phyloP scores from a whole-genome alignment of 2,329 filamentous ascomycete genomes.

The Trichoderma brevicompactum region DNA sequence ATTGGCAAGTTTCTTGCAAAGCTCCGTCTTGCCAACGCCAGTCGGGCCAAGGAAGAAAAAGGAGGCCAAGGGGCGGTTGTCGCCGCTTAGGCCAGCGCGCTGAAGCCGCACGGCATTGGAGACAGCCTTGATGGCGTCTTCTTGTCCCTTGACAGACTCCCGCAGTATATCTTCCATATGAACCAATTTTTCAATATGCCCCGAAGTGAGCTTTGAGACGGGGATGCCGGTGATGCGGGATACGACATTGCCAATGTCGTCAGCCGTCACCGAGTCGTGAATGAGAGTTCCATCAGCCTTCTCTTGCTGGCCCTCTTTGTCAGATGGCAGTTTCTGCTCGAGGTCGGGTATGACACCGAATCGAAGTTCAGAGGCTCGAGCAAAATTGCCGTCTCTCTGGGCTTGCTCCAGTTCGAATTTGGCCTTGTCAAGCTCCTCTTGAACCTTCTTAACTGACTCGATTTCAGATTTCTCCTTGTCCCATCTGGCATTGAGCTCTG shows the following conservation, averaged over 20 bases:
- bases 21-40: constrained; percentile 94
- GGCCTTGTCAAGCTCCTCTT: constrained; percentile 86
- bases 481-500: constrained; percentile 80
- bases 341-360: constrained; percentile 85
- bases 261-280: constrained; percentile 91
- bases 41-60: constrained; percentile 99
- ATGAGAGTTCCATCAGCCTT: constrained; percentile 64
- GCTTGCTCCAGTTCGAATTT: constrained; percentile 85
- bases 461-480: constrained; percentile 87
- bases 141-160: constrained; percentile 85
- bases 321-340: constrained; percentile 78
- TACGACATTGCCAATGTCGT: constrained; percentile 92
- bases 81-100: constrained; percentile 85
- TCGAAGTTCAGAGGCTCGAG: constrained; percentile 83
- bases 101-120: constrained; percentile 94
- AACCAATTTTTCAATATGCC: constrained; percentile 92
- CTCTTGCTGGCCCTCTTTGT: constrained; percentile 56
- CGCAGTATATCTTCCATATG: constrained; percentile 92
- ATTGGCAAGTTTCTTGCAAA: constrained; percentile 92
- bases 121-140: constrained; percentile 89
- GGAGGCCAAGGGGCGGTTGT: constrained; percentile 87
- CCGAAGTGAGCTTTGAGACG: constrained; percentile 86
- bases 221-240: constrained; percentile 92
- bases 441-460: constrained; percentile 81
- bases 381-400: constrained; percentile 87